Conservation (phyloP, 23 red algal genomes). For the Porphyridium purpureum region DNA sequence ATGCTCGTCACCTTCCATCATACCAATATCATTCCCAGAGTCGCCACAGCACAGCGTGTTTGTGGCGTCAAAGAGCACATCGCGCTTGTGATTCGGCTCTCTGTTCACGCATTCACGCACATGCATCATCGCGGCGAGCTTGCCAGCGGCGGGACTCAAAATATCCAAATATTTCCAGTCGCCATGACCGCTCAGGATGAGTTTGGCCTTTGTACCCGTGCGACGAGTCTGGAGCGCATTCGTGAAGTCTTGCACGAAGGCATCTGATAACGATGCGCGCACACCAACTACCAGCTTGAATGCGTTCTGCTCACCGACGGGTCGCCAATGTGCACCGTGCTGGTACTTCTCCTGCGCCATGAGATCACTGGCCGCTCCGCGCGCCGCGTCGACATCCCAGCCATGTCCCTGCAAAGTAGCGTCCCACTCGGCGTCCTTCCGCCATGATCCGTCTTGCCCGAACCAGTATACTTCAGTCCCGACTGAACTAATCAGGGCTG, state of each 20-base stretch:
- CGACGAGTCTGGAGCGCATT: no score
- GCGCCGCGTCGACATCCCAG: not conserved
- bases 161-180: slow-evolving; percentile 7
- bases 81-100: no score
- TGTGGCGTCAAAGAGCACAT: not conserved
- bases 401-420: not conserved
- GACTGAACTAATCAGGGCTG: slow-evolving; percentile 2
- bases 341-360: not conserved
- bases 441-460: no score
- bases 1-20: slow-evolving; percentile 1
- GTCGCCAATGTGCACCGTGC: slow-evolving; percentile 4
- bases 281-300: slow-evolving; percentile 3
- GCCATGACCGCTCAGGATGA: not conserved
- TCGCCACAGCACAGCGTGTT: slow-evolving; percentile 1
- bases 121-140: slow-evolving; percentile 1
- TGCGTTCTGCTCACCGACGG: slow-evolving; percentile 2
- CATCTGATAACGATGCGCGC: not conserved
- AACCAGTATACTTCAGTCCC: slow-evolving; percentile 3
- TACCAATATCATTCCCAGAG: slow-evolving; percentile 2
- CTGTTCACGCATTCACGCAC: no score
- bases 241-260: not conserved
- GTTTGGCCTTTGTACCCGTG: not conserved
- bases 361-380: not conserved
- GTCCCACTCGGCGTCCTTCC: slow-evolving; percentile 1
- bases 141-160: not conserved